Base-by-base conservation (phyloP, 2,329 filamentous ascomycete genomes). In the Trichocomaceae sp. region DNA sequence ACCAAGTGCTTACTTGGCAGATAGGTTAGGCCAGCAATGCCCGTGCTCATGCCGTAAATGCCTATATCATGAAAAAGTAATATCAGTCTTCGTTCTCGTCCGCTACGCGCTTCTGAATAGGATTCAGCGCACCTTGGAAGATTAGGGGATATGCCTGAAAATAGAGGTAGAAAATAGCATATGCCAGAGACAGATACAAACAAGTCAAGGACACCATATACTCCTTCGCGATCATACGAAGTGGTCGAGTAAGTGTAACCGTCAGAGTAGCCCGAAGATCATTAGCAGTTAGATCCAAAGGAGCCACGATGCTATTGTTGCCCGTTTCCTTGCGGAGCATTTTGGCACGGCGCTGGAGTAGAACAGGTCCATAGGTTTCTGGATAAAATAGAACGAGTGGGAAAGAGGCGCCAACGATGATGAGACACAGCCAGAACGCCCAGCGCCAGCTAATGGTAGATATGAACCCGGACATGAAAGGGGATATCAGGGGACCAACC, bases 71-170 rank as follows among this genome's bases (percentile, higher is more conserved):
- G 35, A 15, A 41, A 15, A 41, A 8, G 35, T 13, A 19, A 19
- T 10, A 19, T 41, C n/a, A 41, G 13, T 15, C 31, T 35, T 35
- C 13, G 22, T n/a, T 2, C 86, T 0, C 79, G 17, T 15, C 2
- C 23, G 7, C 15, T 22, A 12, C 13, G 3, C 10, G 33, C 5
- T 6, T n/a, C 10, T 5, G 26, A 29, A 10, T 10, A 13, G 10
- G n/a, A 1, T 1, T 10, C 3, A 13, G 54, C 8, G 26, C 49
- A 57, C 66, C 65, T 58, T 79, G 75, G 69, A 88, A 91, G 60
- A 90, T 85, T 58, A 84, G 76, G 5, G 83, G 83, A 65, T 85
- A 91, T 9, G 85, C 84, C 69, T 89, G 82, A 61, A 91, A 89
- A 65, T 84, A 88, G 69, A 91, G 86, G 75, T 83, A 84, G 61